A percentile compares a stretch with the other conserved stretches of the same genome.
phyloP scores from a whole-genome alignment of 192 early-diverging fungal species.

The Obelidium mucronatum region DNA sequence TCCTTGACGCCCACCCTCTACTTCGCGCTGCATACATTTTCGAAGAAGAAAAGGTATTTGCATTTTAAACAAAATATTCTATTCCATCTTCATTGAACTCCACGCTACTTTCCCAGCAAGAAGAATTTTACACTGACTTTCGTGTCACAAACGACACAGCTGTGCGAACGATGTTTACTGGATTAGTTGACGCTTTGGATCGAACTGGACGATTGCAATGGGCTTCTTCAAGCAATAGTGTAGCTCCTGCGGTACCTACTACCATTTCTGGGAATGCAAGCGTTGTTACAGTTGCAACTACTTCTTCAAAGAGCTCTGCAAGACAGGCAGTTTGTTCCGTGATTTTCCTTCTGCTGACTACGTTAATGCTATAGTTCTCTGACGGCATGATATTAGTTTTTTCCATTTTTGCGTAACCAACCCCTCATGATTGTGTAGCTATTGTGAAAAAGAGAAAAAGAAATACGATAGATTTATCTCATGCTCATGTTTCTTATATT shows the following conservation, averaged over 20 bases:
- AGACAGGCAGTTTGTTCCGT: not conserved
- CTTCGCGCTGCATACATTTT: conserved; percentile 24
- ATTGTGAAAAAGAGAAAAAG: no score
- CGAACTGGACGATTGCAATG: conserved; percentile 11
- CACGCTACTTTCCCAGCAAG: no score
- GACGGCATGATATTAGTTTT: no score
- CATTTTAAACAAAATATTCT: no score
- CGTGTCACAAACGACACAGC: conserved; percentile 11
- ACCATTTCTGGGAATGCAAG: not conserved
- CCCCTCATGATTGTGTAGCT: not conserved
- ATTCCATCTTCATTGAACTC: no score
- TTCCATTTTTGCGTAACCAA: no score
- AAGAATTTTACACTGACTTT: conserved; percentile 34
- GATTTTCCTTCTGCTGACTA: not conserved
- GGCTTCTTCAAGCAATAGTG: not conserved
- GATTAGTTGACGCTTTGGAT: conserved; percentile 18
- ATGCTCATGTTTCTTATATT: no score
- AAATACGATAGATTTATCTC: no score
- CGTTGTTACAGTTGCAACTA: not conserved
- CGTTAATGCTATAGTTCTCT: no score
- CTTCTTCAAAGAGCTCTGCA: not conserved
- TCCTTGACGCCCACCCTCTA: conserved; percentile 12
- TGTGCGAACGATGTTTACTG: not conserved
- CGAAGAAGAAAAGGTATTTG: conserved; percentile 27
- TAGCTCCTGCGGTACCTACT: not conserved